Evolutionary conservation across 345 rosid species (phyloP).

Genomic region (Linum trigynum): DNA sequence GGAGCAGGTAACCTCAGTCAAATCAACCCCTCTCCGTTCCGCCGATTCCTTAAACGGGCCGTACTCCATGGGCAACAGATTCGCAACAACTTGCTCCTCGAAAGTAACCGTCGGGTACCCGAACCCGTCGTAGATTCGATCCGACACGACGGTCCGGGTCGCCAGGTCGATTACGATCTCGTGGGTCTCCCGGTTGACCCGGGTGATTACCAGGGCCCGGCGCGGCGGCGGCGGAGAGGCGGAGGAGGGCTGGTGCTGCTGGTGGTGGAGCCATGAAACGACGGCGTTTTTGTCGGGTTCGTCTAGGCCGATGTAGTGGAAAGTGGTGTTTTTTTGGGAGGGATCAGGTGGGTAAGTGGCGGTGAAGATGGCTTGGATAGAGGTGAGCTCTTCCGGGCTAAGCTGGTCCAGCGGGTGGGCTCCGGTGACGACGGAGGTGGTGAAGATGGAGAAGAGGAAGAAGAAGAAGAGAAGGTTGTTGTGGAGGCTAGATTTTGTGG

Average conservation of each 20-base stretch:
- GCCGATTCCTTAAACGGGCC: conserved; percentile 21
- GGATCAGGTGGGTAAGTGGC: conserved; percentile 7
- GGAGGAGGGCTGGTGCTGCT: too few species aligned
- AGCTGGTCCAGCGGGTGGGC: background rate
- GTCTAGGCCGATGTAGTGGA: conserved; percentile 30
- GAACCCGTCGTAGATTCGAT: conserved; percentile 14
- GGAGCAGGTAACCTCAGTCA: conserved; percentile 22
- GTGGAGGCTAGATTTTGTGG: background rate
- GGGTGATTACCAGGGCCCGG: conserved; percentile 19
- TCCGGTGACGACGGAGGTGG: background rate
- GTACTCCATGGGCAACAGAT: conserved; percentile 11
- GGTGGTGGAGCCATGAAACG: conserved; percentile 18
- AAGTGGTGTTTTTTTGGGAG: conserved; percentile 8
- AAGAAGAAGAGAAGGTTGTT: background rate
- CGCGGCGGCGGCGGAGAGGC: conserved; percentile 17
- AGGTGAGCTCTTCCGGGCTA: conserved; percentile 15
- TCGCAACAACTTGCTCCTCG: conserved; percentile 17
- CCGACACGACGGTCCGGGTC: conserved; percentile 8
- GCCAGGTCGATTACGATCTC: conserved; percentile 23
- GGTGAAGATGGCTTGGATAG: conserved; percentile 16
- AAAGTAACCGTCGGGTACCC: conserved; percentile 20
- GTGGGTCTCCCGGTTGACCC: conserved; percentile 22
- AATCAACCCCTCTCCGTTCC: conserved; percentile 15
- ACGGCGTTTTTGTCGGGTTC: conserved; percentile 26
- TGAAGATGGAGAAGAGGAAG: background rate